Base-by-base conservation (phyloP, 371 early-diverging fungal genomes). In the Mucor saturninus region DNA sequence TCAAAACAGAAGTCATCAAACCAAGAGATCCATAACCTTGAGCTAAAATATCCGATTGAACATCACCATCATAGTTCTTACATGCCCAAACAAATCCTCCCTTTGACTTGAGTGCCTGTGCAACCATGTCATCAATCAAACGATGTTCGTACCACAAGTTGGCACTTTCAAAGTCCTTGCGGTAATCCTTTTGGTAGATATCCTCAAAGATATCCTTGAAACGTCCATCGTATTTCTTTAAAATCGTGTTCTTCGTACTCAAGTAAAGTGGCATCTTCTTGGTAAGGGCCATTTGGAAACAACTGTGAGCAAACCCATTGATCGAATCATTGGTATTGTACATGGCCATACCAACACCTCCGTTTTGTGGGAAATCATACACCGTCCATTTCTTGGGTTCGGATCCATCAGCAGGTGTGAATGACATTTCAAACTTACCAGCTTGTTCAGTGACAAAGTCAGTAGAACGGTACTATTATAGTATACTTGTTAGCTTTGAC, bases 101-200 rank as follows among this genome's bases (percentile, higher is more conserved):
- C 59, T 86, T 79, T 64, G 93, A 92, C 80, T 96, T 96, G 72
- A 96, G 80, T 49, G 91, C 91, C 81, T 95, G 95, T 21, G 96
- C 96, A 68, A 96, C 96, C 95, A 96, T 96, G 73, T 96, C 96
- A 77, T 96, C 96, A 70, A 96, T 95, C 63, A 96, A 83, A 51
- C 93, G 90, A 77, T 96, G 96, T 77, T 95, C 96, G 71, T 96
- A 96, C 93, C 92, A 95, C 73, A 95, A 89, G 56, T 86, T 86
- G 14, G 66, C 66, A 37, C 72, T 79, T 54, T 93, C 88, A 67
- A 89, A 93, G 39, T 85, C 79, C 48, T 73, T 62, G 65, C 83
- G 77, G 81, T 86, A 89, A 14, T 86, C 76, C 73, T 66, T 61
- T 55, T 92, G 89, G 74, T 93, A 96, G 66, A 96, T 87, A 56